phyloP scores from a whole-genome alignment of 306 rosid species.

The Sphenostylis stenocarpa region DNA sequence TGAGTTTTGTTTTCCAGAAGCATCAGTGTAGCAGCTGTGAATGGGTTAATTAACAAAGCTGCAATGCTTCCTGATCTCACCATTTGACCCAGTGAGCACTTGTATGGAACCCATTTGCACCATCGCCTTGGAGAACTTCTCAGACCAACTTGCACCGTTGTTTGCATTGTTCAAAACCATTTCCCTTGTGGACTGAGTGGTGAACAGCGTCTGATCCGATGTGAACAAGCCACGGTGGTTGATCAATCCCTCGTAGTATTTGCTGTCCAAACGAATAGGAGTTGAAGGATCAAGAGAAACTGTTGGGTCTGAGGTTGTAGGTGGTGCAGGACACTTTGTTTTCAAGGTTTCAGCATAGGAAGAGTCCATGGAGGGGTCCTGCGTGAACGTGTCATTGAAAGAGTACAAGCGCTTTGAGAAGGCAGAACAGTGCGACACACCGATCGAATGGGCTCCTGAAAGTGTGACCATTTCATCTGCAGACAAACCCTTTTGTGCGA shows the following conservation, averaged over 20 bases:
- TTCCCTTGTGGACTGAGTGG: neutral
- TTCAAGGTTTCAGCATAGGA: slow-evolving; percentile 17
- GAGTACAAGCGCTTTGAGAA: slow-evolving; percentile 8
- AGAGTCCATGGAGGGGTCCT: slow-evolving; percentile 27
- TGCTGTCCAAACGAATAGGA: slow-evolving; percentile 30
- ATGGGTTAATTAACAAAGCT: slow-evolving; percentile 17
- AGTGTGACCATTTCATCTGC: slow-evolving; percentile 30
- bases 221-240: slow-evolving; percentile 32
- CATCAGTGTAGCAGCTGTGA: neutral
- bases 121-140: slow-evolving; percentile 31
- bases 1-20: too few relatives aligned
- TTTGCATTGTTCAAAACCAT: slow-evolving; percentile 22
- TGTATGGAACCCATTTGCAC: slow-evolving; percentile 40
- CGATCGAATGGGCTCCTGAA: slow-evolving; percentile 21
- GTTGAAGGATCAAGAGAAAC: slow-evolving; percentile 20
- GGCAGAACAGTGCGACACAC: slow-evolving; percentile 10
- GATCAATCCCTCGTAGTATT: slow-evolving; percentile 20
- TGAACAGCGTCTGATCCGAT: slow-evolving; percentile 27
- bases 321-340: slow-evolving; percentile 7
- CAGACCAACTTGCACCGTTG: slow-evolving; percentile 25
- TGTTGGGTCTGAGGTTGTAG: neutral
- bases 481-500: slow-evolving; percentile 7
- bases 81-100: slow-evolving; percentile 28
- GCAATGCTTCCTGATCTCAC: slow-evolving; percentile 38
- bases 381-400: neutral